These are phyloP conservation scores for Luffa acutangula DNA, from an alignment of 306 rosid species.

Conservation along the genomic window DNA sequence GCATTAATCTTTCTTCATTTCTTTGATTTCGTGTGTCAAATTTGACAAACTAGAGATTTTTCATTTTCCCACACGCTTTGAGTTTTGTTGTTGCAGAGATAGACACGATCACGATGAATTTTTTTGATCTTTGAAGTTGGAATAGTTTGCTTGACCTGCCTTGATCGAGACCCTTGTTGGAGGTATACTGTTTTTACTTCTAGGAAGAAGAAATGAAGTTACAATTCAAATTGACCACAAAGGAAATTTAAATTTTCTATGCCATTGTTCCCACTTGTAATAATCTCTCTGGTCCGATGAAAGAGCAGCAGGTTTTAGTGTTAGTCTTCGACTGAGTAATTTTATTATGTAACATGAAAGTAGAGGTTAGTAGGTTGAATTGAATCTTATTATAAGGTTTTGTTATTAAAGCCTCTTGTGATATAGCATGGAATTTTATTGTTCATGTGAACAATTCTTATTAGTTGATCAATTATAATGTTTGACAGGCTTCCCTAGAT, in stretches of 20 bases:
- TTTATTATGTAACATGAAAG: constrained; percentile 1
- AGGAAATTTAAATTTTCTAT: neutral
- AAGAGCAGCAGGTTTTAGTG: constrained; percentile 5
- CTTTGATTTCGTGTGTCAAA: neutral
- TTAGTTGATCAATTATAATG: constrained; percentile 25
- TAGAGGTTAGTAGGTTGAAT: neutral
- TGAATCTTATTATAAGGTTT: neutral
- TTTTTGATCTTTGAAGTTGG: constrained; percentile 1
- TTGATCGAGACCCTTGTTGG: constrained; percentile 22
- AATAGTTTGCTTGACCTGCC: constrained; percentile 9
- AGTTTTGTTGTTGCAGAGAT: constrained; percentile 39
- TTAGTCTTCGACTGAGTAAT: constrained; percentile 3
- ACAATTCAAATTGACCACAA: neutral
- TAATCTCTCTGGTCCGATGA: neutral
- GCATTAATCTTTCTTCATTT: neutral
- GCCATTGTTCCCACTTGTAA: neutral
- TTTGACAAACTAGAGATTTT: neutral
- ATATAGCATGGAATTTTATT: constrained; percentile 6
- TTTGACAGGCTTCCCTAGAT: constrained; percentile 69
- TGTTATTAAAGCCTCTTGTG: constrained; percentile 2
- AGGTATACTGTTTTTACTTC: constrained; percentile 38
- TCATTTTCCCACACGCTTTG: neutral
- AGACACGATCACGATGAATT: constrained; percentile 13
- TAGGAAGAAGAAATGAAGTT: constrained; percentile 32
- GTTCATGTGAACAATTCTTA: constrained; percentile 26